Base-by-base conservation (phyloP, 805 yeast species). In the Wickerhamiella siamensis region DNA sequence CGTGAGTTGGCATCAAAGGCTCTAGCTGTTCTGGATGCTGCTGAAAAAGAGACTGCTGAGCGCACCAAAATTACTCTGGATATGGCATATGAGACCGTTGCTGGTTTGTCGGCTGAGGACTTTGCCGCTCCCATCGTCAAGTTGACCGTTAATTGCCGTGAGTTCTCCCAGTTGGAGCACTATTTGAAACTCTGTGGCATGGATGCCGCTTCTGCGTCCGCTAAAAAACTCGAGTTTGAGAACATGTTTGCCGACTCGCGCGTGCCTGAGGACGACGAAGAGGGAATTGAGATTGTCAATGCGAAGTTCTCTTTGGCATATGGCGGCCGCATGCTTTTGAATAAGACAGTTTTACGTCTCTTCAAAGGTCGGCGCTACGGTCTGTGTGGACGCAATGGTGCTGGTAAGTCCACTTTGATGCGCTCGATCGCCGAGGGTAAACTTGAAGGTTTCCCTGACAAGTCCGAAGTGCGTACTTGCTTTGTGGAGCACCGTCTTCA, bases 401-500 rank as follows among this genome's bases (percentile, higher is more conserved):
- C 97, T 65, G 97, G 97, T 82, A 88, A 88, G 72, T 88, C 97
- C 55, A 88, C 97, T 56, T 77, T 87, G 67, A 87, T 91, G 94
- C 80, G 93, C 74, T 93, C 94, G 58, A 78, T 83, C 69, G 94
- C 94, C 56, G 83, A 84, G 73, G 94, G 94, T 68, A 94, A 83
- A 76, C 97, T 91, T 63, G 97, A 91, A 66, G 97, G 97, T 69
- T 91, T 91, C 95, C 98, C 98, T 73, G 71, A 94, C 60, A 96
- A 87, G 74, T 95, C 84, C 47, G 96, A 88, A 75, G 84, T 95
- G 75, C 84, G 84, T 77, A 91, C 98, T 59, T 95, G 91, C 60
- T 91, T 88, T 74, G 98, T 91, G 65, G 98, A 91, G 75, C 98
- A 91, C 75, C 97, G 91, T 70, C 88, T 91, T 62, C 97, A 91